Base-by-base conservation (phyloP, 2,329 filamentous ascomycete genomes). In the Chrysosporium queenslandicum region DNA sequence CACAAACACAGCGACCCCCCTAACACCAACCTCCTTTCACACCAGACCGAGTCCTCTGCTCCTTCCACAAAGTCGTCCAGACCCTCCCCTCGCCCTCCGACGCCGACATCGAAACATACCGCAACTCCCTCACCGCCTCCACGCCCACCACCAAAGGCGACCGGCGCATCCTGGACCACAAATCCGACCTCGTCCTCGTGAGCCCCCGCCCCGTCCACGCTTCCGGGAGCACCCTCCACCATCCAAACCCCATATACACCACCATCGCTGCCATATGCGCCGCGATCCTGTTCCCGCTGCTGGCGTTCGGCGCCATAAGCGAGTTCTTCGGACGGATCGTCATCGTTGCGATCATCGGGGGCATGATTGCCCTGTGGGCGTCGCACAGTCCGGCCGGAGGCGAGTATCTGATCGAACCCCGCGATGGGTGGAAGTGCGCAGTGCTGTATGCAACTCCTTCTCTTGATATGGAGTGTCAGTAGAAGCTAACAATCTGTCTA, bases 291-390 rank as follows among this genome's bases (percentile, higher is more conserved):
- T 66, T 80, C 0, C 81, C 82, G 0, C 69, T 83, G 1, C 60
- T 83, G 7, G 74, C 77, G 0, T 85, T 84, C 60, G 64, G 73
- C 4, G 70, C 81, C 20, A 77, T 84, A 18, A 71, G 75, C 0
- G 74, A 75, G 4, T 80, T 82, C 55, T 61, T 76, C 0, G 78
- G 76, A 1, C 73, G 80, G n/a, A 72, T 83, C 57, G 74, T 75
- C 0, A 74, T 84, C 2, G 75, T 81, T 1, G 59, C 75, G 3
- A 67, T 83, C 0, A 74, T 80, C 0, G 76, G 72, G 0, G 65
- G 72, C 0, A 72, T 75, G 1, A 70, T 76, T 6, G 62, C 66
- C 4, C 62, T 63, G n/a, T 64, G 68, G 48, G 67, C 67, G 11
- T 64, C 66, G n/a, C 64, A 64, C 53, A 64, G 65, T 37, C 65